Evolutionary conservation across 306 rosid species (phyloP).

Genomic region (Canavalia ensiformis): DNA sequence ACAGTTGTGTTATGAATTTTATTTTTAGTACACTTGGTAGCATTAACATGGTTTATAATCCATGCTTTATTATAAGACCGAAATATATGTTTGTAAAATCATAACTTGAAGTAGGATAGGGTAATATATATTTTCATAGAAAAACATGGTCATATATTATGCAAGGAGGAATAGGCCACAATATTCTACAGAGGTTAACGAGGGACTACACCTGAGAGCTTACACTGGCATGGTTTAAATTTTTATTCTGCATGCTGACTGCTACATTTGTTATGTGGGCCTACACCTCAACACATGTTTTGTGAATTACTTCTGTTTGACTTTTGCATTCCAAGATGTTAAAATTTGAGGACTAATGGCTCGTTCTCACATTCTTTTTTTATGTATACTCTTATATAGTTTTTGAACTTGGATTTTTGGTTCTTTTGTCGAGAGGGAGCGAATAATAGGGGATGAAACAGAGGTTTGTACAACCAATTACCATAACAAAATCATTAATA

Average conservation of each 20-base stretch:
- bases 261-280: not conserved
- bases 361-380: conserved; percentile 13
- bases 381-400: conserved; percentile 9
- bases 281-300: not conserved
- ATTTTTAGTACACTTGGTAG: not conserved
- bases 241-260: conserved; percentile 1
- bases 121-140: not conserved
- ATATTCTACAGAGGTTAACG: conserved; percentile 30
- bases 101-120: conserved; percentile 22
- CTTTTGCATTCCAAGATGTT: conserved; percentile 14
- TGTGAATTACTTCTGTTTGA: not conserved
- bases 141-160: conserved; percentile 28
- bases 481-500: not conserved
- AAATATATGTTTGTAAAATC: conserved; percentile 14
- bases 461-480: conserved; percentile 11
- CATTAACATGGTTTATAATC: conserved; percentile 26
- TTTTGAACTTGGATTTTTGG: not conserved
- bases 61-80: conserved; percentile 13
- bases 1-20: conserved; percentile 36
- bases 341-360: not conserved
- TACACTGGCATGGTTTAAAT: conserved; percentile 2
- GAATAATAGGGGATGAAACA: conserved; percentile 9
- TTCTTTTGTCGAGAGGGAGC: conserved; percentile 11
- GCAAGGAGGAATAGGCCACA: conserved; percentile 33
- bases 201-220: conserved; percentile 28